A percentile compares a stretch with the other conserved stretches of the same genome.
These are phyloP conservation scores for Chlamydomonas schloesseri DNA, from an alignment of 139 green algal genomes.

Conservation along the genomic window DNA sequence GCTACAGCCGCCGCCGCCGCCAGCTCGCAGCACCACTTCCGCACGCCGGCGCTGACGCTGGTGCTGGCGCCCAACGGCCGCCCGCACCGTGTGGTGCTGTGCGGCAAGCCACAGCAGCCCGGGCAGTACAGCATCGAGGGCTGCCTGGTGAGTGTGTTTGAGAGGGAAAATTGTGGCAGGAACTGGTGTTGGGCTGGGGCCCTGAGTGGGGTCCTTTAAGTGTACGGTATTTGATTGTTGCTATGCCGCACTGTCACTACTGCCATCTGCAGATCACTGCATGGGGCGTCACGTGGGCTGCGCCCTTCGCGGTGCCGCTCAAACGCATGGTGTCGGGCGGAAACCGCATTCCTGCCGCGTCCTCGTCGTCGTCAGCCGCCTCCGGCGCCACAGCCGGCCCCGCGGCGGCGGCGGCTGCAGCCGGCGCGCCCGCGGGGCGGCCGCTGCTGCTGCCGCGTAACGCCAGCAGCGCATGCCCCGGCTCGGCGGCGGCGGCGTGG, in stretches of 20 bases:
- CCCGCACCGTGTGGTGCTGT: slow-evolving; percentile 64
- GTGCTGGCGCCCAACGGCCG: slow-evolving; percentile 63
- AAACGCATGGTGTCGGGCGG: neutral
- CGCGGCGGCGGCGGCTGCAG: neutral
- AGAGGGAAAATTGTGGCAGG: no score
- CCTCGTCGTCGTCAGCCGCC: neutral
- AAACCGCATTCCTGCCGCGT: neutral
- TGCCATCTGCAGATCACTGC: slow-evolving; percentile 6
- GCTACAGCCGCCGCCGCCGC: slow-evolving; percentile 3
- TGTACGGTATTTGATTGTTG: no score
- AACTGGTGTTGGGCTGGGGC: no score
- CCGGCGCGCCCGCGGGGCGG: neutral
- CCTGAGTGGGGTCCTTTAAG: no score
- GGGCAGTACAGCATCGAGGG: slow-evolving; percentile 68
- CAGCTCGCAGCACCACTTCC: slow-evolving; percentile 27
- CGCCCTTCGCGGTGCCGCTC: slow-evolving; percentile 18
- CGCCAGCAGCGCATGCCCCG: slow-evolving; percentile 4
- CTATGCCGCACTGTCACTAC: no score
- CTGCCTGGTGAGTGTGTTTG: slow-evolving; percentile 48
- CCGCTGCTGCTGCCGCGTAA: neutral
- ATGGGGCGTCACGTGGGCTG: slow-evolving; percentile 10
- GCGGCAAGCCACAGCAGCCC: slow-evolving; percentile 52
- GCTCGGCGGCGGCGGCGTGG: neutral
- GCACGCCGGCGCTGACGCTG: slow-evolving; percentile 48
- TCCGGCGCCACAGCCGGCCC: neutral